Base-by-base conservation (phyloP, 768 basidiomycete genomes). In the Tubosaeta sp. region DNA sequence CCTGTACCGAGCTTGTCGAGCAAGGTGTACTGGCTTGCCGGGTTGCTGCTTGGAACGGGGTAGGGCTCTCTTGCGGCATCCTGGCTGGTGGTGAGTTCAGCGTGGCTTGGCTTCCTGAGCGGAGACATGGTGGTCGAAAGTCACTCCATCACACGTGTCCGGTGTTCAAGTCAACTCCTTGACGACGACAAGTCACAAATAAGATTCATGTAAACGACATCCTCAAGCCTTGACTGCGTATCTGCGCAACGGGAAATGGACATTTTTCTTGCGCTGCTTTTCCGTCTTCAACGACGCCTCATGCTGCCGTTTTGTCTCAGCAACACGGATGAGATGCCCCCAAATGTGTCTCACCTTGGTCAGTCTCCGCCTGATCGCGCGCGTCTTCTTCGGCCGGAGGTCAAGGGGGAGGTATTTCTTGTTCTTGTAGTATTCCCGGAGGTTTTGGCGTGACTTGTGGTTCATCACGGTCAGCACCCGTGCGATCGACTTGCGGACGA, bases 381-480 rank as follows among this genome's bases (percentile, higher is more conserved):
- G 88, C 56, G 96, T 99, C 86, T 87, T 94, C 87, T 98, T 99
- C 59, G 84, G 72, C 59, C 96, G 90, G 68, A 99, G 87, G 79
- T 99, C 96, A 60, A 98, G 92, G 57, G 96, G 96, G 59, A 90
- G 77, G 76, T 90, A 90, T 69, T 91, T 94, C 84, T 95, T 95
- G 72, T 78, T 75, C 82, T 95, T 95, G 90, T 97, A 97, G 79
- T 85, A 93, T 72, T 98, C 94, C 49, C 92, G 90, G 60, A 96
- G 84, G 75, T 94, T 93, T 78, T 93, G 88, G 61, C 95, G 90
- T 61, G 87, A 85, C 76, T 99, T 99, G 71, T 92, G 89, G 87
- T 96, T 98, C 80, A 88, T 95, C 64, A 98, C 94, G 39, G 96
- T 99, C 76, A 97, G 72, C 60, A 98, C 94, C 49, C 96, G 92